These are phyloP conservation scores for Aspergillus sp. DNA, from an alignment of 2,329 filamentous ascomycete genomes.

Conservation along the genomic window DNA sequence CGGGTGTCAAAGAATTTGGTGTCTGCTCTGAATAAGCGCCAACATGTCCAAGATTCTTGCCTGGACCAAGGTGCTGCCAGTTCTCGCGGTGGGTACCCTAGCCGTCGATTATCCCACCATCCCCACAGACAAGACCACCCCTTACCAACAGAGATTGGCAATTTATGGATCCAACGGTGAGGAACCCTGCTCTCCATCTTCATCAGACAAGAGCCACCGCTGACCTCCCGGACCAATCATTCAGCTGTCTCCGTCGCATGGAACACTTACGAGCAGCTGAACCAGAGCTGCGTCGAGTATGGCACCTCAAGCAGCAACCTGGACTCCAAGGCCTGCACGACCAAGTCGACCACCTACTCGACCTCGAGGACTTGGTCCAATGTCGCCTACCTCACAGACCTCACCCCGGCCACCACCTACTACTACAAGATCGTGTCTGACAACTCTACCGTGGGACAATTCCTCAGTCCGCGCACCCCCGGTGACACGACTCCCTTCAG, in stretches of 20 bases:
- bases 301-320: constrained; percentile 49
- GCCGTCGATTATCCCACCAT: constrained; percentile 47
- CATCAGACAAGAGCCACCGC: too few relatives aligned
- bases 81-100: constrained; percentile 27
- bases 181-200: constrained; percentile 12
- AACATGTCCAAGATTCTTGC: neutral
- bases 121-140: constrained; percentile 55
- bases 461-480: constrained; percentile 55
- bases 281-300: constrained; percentile 54
- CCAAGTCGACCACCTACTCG: constrained; percentile 52
- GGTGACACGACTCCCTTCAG: constrained; percentile 59
- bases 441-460: constrained; percentile 57
- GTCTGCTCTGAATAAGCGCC: neutral
- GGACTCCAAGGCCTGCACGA: constrained; percentile 47
- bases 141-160: constrained; percentile 57
- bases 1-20: neutral
- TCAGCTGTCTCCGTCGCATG: constrained; percentile 57
- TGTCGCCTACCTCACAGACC: constrained; percentile 48
- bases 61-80: constrained; percentile 27
- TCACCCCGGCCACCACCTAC: constrained; percentile 58
- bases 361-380: constrained; percentile 59
- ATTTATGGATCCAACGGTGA: constrained; percentile 54
- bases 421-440: constrained; percentile 62
- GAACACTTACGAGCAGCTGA: constrained; percentile 57
- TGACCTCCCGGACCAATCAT: neutral